Conservation (phyloP, 768 basidiomycete genomes). For the Chlorophyllum brunneum region DNA sequence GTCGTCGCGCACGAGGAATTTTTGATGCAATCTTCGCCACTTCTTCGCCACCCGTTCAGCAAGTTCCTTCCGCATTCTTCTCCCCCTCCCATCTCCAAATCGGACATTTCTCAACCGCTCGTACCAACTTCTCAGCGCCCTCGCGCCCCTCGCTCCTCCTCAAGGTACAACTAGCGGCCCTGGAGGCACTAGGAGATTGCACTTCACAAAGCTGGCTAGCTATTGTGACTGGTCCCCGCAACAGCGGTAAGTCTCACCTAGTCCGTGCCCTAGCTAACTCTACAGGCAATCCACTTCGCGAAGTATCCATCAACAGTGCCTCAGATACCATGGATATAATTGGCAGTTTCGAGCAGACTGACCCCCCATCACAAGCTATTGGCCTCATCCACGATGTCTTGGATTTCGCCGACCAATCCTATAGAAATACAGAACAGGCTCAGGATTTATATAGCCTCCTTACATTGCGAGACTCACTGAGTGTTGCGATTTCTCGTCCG, state of each 20-base stretch:
- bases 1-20: conserved; percentile 42
- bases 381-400: conserved; percentile 38
- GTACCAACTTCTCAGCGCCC: conserved; percentile 32
- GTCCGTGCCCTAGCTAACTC: conserved; percentile 67
- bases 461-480: conserved; percentile 9
- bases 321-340: conserved; percentile 93
- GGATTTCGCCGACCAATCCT: conserved; percentile 30
- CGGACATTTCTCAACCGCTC: conserved; percentile 51
- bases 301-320: conserved; percentile 77
- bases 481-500: conserved; percentile 13
- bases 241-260: conserved; percentile 77
- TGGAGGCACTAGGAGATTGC: conserved; percentile 76
- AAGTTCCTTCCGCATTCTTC: conserved; percentile 35
- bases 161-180: conserved; percentile 55
- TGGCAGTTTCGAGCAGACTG: conserved; percentile 93
- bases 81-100: conserved; percentile 54
- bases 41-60: conserved; percentile 19
- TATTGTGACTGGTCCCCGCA: conserved; percentile 76
- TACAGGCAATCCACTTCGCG: conserved; percentile 64
- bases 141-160: conserved; percentile 47
- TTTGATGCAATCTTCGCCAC: conserved; percentile 51
- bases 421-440: conserved; percentile 22
- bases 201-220: conserved; percentile 79
- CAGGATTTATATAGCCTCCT: conserved; percentile 4
- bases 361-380: conserved; percentile 39